A percentile compares a stretch with the other conserved stretches of the same genome.
phyloP scores from a whole-genome alignment of 441 rosid species.

The Pelargonium citronellum region DNA sequence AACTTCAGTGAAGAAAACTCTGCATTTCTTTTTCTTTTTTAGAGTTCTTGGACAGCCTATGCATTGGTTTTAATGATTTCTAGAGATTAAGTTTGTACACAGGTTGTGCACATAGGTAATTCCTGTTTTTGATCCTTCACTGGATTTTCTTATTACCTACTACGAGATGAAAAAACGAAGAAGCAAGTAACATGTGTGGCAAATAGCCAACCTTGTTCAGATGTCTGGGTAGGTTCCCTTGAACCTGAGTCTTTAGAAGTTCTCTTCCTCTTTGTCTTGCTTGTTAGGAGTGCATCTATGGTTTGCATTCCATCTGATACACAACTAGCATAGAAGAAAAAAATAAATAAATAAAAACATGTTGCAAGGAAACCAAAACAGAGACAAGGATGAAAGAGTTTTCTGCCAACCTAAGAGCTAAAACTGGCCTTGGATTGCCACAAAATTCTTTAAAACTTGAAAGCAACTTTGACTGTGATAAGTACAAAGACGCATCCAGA shows the following conservation, averaged over 20 bases:
- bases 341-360: constrained; percentile 26
- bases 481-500: constrained; percentile 76
- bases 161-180: neutral
- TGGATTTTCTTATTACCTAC: too few species aligned
- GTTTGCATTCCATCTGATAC: constrained; percentile 77
- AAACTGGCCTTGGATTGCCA: constrained; percentile 72
- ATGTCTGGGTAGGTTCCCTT: constrained; percentile 28
- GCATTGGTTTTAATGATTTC: neutral
- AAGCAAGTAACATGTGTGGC: neutral
- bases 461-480: constrained; percentile 66
- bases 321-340: constrained; percentile 53
- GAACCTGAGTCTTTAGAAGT: constrained; percentile 29
- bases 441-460: constrained; percentile 59
- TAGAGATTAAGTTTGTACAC: neutral
- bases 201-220: constrained; percentile 44
- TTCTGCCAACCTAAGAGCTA: constrained; percentile 68
- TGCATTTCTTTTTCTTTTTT: neutral
- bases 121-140: neutral
- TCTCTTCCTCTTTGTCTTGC: constrained; percentile 73
- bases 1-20: neutral
- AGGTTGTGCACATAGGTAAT: neutral
- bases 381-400: constrained; percentile 19
- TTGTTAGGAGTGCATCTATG: constrained; percentile 68
- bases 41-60: neutral
- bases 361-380: constrained; percentile 14